phyloP scores from a whole-genome alignment of 768 basidiomycete species.

The Termitomyces sp. region DNA sequence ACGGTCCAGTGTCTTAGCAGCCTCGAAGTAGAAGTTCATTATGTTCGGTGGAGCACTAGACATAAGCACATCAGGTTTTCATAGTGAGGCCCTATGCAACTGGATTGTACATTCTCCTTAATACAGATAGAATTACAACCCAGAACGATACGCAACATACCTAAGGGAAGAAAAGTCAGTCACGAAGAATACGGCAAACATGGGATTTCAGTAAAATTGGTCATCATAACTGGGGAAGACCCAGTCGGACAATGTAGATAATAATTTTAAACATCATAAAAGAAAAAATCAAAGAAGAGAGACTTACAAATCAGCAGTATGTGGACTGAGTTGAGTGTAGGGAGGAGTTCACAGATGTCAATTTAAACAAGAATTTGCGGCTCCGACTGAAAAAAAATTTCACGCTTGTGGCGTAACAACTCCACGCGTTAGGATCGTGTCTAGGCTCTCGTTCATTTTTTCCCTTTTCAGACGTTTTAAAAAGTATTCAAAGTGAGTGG shows the following conservation, averaged over 20 bases:
- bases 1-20: conserved; percentile 77
- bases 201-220: conserved; percentile 25
- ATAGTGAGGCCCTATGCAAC: conserved; percentile 12
- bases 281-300: not conserved
- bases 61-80: conserved; percentile 23
- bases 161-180: conserved; percentile 13
- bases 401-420: conserved; percentile 16
- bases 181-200: not conserved
- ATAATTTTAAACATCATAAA: conserved; percentile 56
- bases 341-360: not conserved
- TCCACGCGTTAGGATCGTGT: conserved; percentile 12
- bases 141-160: not conserved
- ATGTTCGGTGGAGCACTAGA: conserved; percentile 26
- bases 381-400: conserved; percentile 34
- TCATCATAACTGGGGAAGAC: conserved; percentile 51
- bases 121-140: conserved; percentile 7
- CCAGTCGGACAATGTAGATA: conserved; percentile 94
- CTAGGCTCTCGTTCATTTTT: not conserved
- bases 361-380: conserved; percentile 14
- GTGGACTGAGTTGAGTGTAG: too few relatives aligned
- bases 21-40: conserved; percentile 98
- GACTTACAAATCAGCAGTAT: conserved; percentile 2
- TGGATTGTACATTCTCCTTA: conserved; percentile 19
- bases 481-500: not conserved
- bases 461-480: not conserved